Evolutionary conservation across 2,329 filamentous ascomycete species (phyloP).

Genomic region (Alternaria postmessia): DNA sequence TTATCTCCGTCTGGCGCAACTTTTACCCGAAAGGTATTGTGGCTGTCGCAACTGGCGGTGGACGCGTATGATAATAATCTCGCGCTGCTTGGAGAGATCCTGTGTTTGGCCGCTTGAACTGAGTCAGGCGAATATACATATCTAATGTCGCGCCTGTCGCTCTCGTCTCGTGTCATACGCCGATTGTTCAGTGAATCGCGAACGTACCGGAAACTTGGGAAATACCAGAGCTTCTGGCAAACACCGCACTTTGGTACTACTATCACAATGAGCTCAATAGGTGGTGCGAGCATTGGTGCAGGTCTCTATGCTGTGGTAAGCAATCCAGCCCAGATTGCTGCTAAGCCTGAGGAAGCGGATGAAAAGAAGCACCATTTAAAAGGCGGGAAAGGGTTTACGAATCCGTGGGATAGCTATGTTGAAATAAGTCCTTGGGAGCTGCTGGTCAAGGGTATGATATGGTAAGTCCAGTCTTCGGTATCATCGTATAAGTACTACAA

Average conservation of each 20-base stretch:
- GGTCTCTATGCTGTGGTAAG: constrained; percentile 54
- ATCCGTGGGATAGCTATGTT: constrained; percentile 64
- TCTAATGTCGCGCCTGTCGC: constrained; percentile 22
- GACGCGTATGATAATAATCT: not conserved
- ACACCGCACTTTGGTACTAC: constrained; percentile 32
- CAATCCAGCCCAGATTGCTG: constrained; percentile 49
- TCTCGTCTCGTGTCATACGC: constrained; percentile 10
- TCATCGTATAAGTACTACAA: not conserved
- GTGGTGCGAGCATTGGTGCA: constrained; percentile 34
- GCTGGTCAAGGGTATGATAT: constrained; percentile 45
- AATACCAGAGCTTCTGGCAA: constrained; percentile 23
- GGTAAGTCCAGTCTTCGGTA: constrained; percentile 37
- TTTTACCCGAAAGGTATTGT: constrained; percentile 1
- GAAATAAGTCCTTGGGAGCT: constrained; percentile 50
- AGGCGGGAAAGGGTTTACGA: constrained; percentile 63
- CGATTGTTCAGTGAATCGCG: constrained; percentile 1
- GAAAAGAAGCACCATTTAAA: constrained; percentile 61
- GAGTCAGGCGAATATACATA: constrained; percentile 1
- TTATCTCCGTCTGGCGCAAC: constrained; percentile 23
- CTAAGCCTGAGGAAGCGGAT: constrained; percentile 56
- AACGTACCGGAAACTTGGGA: not conserved
- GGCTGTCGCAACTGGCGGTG: constrained; percentile 6
- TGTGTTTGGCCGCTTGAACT: not conserved
- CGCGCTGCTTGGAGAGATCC: not conserved
- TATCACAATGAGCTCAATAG: constrained; percentile 44